phyloP scores from a whole-genome alignment of 441 rosid genomes.

The Pelargonium fulgidum region DNA sequence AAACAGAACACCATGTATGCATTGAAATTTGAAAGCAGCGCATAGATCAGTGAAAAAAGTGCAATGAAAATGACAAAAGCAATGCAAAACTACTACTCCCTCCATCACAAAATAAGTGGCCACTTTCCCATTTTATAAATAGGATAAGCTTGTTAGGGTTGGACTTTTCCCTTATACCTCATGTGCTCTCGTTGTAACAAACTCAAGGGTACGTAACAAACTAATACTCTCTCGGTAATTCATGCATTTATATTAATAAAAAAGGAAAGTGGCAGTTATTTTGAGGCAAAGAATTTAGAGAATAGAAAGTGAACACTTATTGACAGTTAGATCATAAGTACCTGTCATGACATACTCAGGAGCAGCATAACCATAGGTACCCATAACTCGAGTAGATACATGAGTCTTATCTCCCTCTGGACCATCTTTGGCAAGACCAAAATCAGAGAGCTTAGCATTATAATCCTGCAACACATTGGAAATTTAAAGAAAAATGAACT shows the following conservation, averaged over 20 bases:
- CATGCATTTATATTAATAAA: no score
- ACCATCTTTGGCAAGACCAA: slow-evolving; percentile 44
- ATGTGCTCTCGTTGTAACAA: no score
- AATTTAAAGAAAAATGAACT: background rate
- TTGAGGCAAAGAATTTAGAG: no score
- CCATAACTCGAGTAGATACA: slow-evolving; percentile 37
- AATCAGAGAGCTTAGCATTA: slow-evolving; percentile 46
- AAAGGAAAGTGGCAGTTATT: no score
- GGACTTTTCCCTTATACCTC: no score
- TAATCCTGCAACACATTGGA: slow-evolving; percentile 29
- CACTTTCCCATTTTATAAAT: no score
- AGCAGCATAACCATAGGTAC: slow-evolving; percentile 49
- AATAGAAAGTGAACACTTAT: no score
- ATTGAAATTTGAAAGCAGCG: background rate
- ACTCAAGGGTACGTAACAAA: no score
- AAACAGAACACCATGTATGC: background rate
- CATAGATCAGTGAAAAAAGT: background rate
- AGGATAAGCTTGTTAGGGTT: no score
- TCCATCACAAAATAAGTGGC: no score
- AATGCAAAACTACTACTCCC: no score
- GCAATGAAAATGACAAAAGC: background rate
- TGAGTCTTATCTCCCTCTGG: slow-evolving; percentile 41
- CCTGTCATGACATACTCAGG: slow-evolving; percentile 48
- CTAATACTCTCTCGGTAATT: no score
- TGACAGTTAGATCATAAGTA: slow-evolving; percentile 8